Evolutionary conservation across 2,329 filamentous ascomycete species (phyloP), one percentile per base, ranked within the genome.

Genomic region (Dactylellina haptotyla): DNA sequence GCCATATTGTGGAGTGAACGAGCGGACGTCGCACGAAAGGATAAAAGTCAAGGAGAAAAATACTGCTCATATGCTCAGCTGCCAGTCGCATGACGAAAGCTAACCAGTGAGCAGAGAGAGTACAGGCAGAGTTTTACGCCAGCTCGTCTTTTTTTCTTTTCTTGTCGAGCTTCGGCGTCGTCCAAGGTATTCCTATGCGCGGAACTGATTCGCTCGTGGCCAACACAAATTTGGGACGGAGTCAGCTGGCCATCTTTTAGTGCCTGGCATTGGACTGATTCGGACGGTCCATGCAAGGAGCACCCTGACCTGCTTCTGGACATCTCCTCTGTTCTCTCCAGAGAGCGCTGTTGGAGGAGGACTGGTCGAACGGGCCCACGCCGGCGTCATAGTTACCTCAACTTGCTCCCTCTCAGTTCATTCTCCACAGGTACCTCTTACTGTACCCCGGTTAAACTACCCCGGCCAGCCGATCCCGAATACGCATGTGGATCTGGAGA

Each of bases 181-280:
- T 43, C 53, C 30, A 26, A 39, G 32, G 16, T 39, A 39, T 41
- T 41, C 18, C 32, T 39, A 20, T 32, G 26, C 5, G 6, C 28
- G 4, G 34, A 57, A 34, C 43, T 41, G 53, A 54, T 45, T 28
- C 41, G 61, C 57, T 71, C 57, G 57, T 63, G 66, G 58, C 66
- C 58, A 71, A 71, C 57, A 34, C 57, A 56, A 46, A 57, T 71
- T 57, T 37, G 58, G 58, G 37, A 63, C 46, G 61, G 59, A 39
- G 66, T 72, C 67, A 72, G 67, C 53, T 72, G 67, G 53, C 59
- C 45, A 41, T 6, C 16, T 37, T 56, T 67, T 59, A 67, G 53
- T 67, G 63, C 30, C 34, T 57, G 48, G 18, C n/a, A 46, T 59
- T 64, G 48, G 41, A 56, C 53, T 58, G 59, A 50, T 72, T 59